These are phyloP conservation scores for Euphorbia celastroides DNA, from an alignment of 441 rosid genomes.

Conservation along the genomic window DNA sequence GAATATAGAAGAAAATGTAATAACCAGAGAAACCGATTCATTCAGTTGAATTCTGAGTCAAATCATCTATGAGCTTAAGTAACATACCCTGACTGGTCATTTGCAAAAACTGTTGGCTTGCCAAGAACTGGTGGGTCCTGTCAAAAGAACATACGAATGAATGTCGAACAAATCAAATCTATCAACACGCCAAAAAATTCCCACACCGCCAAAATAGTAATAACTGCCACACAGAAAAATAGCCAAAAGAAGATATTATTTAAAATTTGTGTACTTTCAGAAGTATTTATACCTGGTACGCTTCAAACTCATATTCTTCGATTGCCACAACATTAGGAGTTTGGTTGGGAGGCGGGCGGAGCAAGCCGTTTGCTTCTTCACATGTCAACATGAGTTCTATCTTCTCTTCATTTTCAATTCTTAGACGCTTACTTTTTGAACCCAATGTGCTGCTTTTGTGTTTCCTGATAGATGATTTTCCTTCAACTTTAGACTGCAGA, in stretches of 20 bases:
- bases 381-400: constrained; percentile 79
- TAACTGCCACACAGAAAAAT: constrained; percentile 4
- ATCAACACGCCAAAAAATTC: not conserved
- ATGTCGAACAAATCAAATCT: not conserved
- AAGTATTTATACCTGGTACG: constrained; percentile 60
- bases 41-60: not conserved
- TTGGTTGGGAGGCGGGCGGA: constrained; percentile 76
- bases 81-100: constrained; percentile 60
- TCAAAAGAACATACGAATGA: constrained; percentile 18
- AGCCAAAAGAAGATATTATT: constrained; percentile 5
- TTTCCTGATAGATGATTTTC: constrained; percentile 54
- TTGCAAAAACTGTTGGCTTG: constrained; percentile 63
- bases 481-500: constrained; percentile 64
- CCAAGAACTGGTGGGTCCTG: constrained; percentile 95
- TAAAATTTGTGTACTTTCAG: not conserved
- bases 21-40: not conserved
- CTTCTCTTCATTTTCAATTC: constrained; percentile 72
- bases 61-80: constrained; percentile 15
- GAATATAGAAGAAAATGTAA: not conserved
- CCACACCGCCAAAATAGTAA: too few species aligned
- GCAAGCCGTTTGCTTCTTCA: constrained; percentile 94
- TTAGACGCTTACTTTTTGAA: constrained; percentile 77
- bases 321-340: constrained; percentile 62
- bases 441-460: constrained; percentile 67
- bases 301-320: constrained; percentile 94